Percentiles rank a stretch among this genome's conserved stretches.
phyloP scores from a whole-genome alignment of 345 rosid species.

The Mallotus nudiflorus region DNA sequence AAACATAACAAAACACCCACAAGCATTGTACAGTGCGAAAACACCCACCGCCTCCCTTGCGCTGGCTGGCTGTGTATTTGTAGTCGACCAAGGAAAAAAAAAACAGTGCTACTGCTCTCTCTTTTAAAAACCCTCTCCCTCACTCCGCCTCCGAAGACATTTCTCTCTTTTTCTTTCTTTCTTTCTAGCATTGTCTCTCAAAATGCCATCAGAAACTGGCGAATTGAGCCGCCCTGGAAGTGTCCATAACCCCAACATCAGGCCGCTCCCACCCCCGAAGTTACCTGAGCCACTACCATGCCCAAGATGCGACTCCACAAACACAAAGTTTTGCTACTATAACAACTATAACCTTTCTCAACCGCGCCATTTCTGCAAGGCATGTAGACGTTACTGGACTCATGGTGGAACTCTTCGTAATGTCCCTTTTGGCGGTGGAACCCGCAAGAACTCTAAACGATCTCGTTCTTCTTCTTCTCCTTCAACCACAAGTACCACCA shows the following conservation, averaged over 20 bases:
- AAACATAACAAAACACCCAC: neutral
- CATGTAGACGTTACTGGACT: slow-evolving; percentile 76
- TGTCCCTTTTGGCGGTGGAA: slow-evolving; percentile 64
- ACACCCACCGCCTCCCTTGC: neutral
- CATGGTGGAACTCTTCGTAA: slow-evolving; percentile 70
- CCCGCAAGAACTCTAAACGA: slow-evolving; percentile 57
- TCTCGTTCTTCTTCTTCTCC: slow-evolving; percentile 33
- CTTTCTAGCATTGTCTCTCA: too few species aligned
- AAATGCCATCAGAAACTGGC: slow-evolving; percentile 40
- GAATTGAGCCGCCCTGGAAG: slow-evolving; percentile 19
- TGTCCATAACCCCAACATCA: slow-evolving; percentile 18
- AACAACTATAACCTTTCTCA: slow-evolving; percentile 67
- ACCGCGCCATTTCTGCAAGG: slow-evolving; percentile 72
- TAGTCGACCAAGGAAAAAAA: too few species aligned
- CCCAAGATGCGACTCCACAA: slow-evolving; percentile 55
- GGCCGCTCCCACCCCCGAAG: slow-evolving; percentile 29
- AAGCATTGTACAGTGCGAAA: too few species aligned
- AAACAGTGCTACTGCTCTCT: too few species aligned
- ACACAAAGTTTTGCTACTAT: slow-evolving; percentile 70
- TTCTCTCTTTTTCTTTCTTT: neutral
- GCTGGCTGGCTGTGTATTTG: too few species aligned
- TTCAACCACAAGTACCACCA: too few species aligned
- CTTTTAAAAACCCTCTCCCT: neutral
- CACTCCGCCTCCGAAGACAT: neutral
- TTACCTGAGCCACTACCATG: slow-evolving; percentile 45